Conservation (phyloP, 2,329 filamentous ascomycete species). For the Cladophialophora bantiana region DNA sequence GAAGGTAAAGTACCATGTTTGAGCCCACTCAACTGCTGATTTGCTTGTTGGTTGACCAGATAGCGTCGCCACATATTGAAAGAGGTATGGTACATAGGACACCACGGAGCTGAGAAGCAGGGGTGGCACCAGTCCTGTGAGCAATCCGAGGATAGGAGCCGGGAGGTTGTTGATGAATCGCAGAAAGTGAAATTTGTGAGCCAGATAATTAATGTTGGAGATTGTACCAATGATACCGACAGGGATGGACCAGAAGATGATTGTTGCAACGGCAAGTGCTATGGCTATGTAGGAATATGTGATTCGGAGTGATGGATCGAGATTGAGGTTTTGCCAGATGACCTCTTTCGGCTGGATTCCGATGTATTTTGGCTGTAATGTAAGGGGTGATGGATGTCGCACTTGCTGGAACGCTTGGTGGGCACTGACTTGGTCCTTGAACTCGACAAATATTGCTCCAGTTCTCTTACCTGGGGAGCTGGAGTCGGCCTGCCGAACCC, state of each 20-base stretch:
- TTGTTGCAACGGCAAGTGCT: conserved; percentile 72
- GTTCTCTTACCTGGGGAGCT: conserved; percentile 19
- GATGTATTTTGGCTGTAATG: conserved; percentile 84
- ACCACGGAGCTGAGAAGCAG: conserved; percentile 75
- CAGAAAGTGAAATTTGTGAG: conserved; percentile 64
- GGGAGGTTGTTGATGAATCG: conserved; percentile 78
- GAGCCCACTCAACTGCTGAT: conserved; percentile 67
- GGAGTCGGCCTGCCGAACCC: conserved; percentile 44
- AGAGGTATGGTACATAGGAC: conserved; percentile 88
- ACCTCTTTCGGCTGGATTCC: conserved; percentile 83
- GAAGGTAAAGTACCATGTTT: conserved; percentile 81
- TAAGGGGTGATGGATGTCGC: conserved; percentile 65
- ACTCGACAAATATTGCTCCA: conserved; percentile 89
- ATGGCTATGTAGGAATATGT: conserved; percentile 73
- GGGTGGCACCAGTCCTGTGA: conserved; percentile 83
- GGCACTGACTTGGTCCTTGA: conserved; percentile 78
- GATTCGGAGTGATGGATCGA: conserved; percentile 67
- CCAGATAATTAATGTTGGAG: conserved; percentile 79
- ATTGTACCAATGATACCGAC: conserved; percentile 84
- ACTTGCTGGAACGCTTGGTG: conserved; percentile 77
- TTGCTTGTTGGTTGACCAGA: conserved; percentile 81
- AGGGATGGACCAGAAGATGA: conserved; percentile 85
- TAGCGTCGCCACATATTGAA: conserved; percentile 80
- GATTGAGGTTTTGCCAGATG: conserved; percentile 83
- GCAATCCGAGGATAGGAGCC: conserved; percentile 71